Evolutionary conservation across 2,329 filamentous ascomycete genomes (phyloP).

Genomic region (Cladosporium cucumerinum): DNA sequence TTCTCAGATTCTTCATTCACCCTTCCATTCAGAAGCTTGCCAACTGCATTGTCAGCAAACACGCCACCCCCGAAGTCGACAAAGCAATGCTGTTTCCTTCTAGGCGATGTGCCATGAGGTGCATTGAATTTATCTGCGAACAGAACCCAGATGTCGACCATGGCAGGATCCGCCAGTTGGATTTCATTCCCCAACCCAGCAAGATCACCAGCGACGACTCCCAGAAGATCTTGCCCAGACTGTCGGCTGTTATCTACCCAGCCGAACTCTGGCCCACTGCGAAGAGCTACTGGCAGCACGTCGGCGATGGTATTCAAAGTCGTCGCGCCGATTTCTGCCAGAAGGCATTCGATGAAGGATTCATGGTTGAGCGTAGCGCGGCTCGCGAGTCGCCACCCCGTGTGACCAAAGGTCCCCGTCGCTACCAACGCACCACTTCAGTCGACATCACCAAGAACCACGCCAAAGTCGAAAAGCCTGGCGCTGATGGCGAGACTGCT

Average conservation of each 20-base stretch:
- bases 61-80: slow-evolving; percentile 58
- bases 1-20: slow-evolving; percentile 80
- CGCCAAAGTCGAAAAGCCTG: slow-evolving; percentile 11
- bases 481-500: slow-evolving; percentile 21
- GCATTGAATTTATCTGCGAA: slow-evolving; percentile 66
- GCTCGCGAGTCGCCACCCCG: slow-evolving; percentile 36
- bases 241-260: slow-evolving; percentile 64
- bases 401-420: slow-evolving; percentile 66
- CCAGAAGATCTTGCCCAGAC: slow-evolving; percentile 43
- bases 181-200: slow-evolving; percentile 61
- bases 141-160: slow-evolving; percentile 54
- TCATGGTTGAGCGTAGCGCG: slow-evolving; percentile 53
- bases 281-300: slow-evolving; percentile 98
- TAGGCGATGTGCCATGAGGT: slow-evolving; percentile 64
- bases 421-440: slow-evolving; percentile 68
- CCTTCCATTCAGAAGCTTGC: slow-evolving; percentile 74
- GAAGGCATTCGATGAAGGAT: slow-evolving; percentile 65
- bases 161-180: slow-evolving; percentile 54
- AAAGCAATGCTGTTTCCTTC: slow-evolving; percentile 83
- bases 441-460: slow-evolving; percentile 40
- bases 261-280: slow-evolving; percentile 65
- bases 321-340: slow-evolving; percentile 88
- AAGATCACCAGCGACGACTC: slow-evolving; percentile 41
- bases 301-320: slow-evolving; percentile 87
- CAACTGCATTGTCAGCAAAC: slow-evolving; percentile 60